Percentiles rank a stretch among this genome's conserved stretches.
phyloP scores from a whole-genome alignment of 2,329 filamentous ascomycete species.

The Arthrobotrys sphaeroides region DNA sequence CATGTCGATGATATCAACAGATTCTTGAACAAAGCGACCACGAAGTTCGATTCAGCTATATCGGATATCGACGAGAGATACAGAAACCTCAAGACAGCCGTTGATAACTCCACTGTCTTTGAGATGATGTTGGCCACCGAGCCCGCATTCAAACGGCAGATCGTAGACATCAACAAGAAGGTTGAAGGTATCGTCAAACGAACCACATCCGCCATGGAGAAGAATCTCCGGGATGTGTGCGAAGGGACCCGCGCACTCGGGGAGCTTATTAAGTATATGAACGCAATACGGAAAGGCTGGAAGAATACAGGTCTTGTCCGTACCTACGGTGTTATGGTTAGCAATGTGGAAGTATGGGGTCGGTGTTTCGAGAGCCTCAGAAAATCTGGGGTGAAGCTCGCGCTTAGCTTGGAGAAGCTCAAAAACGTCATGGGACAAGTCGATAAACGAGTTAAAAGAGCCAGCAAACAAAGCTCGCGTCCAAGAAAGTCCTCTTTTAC shows the following conservation, averaged over 20 bases:
- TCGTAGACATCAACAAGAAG: slow-evolving; percentile 86
- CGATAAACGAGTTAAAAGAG: slow-evolving; percentile 82
- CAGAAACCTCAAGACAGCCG: slow-evolving; percentile 80
- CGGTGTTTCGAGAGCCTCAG: slow-evolving; percentile 80
- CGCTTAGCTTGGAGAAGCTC: slow-evolving; percentile 75
- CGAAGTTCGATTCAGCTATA: slow-evolving; percentile 81
- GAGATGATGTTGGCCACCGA: slow-evolving; percentile 84
- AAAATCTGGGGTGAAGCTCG: slow-evolving; percentile 75
- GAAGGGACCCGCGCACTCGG: slow-evolving; percentile 79
- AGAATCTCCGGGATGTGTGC: slow-evolving; percentile 79
- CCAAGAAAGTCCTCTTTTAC: slow-evolving; percentile 22
- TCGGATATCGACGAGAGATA: slow-evolving; percentile 82
- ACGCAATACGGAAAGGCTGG: slow-evolving; percentile 70
- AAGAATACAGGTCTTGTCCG: slow-evolving; percentile 73
- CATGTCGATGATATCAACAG: slow-evolving; percentile 95
- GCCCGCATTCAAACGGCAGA: slow-evolving; percentile 79
- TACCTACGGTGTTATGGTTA: slow-evolving; percentile 88
- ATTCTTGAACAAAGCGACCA: slow-evolving; percentile 84
- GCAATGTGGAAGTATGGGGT: slow-evolving; percentile 90
- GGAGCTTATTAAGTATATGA: slow-evolving; percentile 79
- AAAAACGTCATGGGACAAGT: slow-evolving; percentile 83
- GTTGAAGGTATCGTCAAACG: slow-evolving; percentile 89
- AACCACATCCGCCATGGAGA: slow-evolving; percentile 78
- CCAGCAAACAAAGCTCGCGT: slow-evolving; percentile 66
- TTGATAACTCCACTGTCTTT: slow-evolving; percentile 80